phyloP scores from a whole-genome alignment of 805 yeast species.

The Monosporozyma aerobia region DNA sequence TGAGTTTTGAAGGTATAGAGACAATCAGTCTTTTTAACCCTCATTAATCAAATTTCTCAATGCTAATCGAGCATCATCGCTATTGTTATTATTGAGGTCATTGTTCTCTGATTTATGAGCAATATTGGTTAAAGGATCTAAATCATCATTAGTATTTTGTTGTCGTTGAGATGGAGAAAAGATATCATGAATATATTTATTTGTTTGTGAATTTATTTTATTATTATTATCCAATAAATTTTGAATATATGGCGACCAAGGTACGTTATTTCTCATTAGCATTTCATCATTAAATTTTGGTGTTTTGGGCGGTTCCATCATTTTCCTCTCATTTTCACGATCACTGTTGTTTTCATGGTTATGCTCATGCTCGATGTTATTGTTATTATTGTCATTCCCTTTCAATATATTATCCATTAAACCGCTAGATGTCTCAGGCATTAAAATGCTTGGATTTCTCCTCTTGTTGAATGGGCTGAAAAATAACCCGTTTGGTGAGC shows the following conservation, averaged over 20 bases:
- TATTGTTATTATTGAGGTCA: neutral
- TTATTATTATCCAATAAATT: neutral
- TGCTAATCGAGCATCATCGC: constrained; percentile 28
- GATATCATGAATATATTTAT: constrained; percentile 1
- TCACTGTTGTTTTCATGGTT: neutral
- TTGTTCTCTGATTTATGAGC: neutral
- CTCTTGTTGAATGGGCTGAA: constrained; percentile 9
- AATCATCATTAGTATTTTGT: neutral
- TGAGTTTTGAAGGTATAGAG: neutral
- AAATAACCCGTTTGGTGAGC: constrained; percentile 14
- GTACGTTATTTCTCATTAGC: neutral
- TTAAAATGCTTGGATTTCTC: constrained; percentile 6
- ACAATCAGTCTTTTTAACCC: neutral
- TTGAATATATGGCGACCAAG: constrained; percentile 1
- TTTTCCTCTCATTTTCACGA: neutral
- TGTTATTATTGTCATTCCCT: neutral
- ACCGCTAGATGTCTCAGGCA: neutral
- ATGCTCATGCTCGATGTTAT: neutral
- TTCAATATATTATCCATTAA: neutral
- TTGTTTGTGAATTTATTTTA: neutral
- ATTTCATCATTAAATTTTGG: neutral
- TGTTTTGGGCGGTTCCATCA: neutral
- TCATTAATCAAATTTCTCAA: constrained; percentile 22
- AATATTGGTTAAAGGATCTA: neutral
- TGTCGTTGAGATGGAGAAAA: neutral